A percentile compares a stretch with the other conserved stretches of the same genome.
These are phyloP conservation scores for Populus tremula DNA, from an alignment of 345 rosid genomes.

Conservation along the genomic window DNA sequence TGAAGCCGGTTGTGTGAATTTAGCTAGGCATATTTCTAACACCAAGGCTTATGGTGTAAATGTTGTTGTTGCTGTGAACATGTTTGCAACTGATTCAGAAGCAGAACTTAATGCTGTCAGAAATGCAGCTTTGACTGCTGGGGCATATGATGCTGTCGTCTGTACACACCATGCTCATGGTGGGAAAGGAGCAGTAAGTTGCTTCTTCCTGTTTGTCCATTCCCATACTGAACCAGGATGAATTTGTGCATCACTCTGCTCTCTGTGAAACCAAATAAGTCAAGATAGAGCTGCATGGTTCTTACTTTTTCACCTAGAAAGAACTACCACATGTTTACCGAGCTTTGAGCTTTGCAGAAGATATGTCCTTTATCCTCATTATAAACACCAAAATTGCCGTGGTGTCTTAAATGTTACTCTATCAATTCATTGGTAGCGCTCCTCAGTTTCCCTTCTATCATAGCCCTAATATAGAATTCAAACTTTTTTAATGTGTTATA, in stretches of 20 bases:
- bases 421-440: background rate
- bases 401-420: background rate
- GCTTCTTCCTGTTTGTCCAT: background rate
- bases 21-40: slow-evolving; percentile 85
- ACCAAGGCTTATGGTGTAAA: slow-evolving; percentile 85
- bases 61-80: slow-evolving; percentile 94
- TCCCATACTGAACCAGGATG: background rate
- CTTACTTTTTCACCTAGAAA: background rate
- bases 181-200: slow-evolving; percentile 93
- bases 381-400: background rate
- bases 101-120: slow-evolving; percentile 88
- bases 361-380: background rate
- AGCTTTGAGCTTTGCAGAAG: background rate
- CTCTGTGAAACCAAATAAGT: background rate
- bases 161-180: slow-evolving; percentile 97
- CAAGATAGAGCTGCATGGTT: background rate
- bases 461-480: background rate
- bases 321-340: background rate
- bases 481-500: background rate
- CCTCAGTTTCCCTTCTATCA: background rate
- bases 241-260: background rate
- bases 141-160: slow-evolving; percentile 88
- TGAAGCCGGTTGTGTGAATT: slow-evolving; percentile 93
- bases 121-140: slow-evolving; percentile 74
- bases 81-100: slow-evolving; percentile 83